These are phyloP conservation scores for Corylus heterophylla DNA, from an alignment of 306 rosid species.

Conservation along the genomic window DNA sequence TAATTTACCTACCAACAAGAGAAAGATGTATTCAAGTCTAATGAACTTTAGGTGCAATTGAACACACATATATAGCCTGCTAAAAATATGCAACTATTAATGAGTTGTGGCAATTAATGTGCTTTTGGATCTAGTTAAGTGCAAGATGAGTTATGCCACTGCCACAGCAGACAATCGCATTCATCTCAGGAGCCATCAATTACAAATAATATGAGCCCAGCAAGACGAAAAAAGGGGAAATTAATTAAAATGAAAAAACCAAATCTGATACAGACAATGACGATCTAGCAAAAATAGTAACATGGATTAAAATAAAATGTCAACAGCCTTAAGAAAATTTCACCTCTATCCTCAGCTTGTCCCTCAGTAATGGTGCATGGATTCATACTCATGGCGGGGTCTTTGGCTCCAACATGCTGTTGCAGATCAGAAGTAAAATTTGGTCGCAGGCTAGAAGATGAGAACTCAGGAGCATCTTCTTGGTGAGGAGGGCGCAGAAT, in stretches of 20 bases:
- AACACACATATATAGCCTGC: background rate
- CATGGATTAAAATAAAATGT: background rate
- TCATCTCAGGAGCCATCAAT: background rate
- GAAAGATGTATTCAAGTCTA: background rate
- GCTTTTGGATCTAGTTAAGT: slow-evolving; percentile 2
- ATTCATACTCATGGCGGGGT: slow-evolving; percentile 9
- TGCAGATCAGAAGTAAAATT: slow-evolving; percentile 31
- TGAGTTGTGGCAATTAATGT: background rate
- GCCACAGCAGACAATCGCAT: background rate
- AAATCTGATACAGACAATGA: background rate
- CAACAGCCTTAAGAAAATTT: slow-evolving; percentile 16
- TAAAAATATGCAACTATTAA: background rate
- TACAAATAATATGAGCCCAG: background rate
- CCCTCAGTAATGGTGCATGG: slow-evolving; percentile 8
- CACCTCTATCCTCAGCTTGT: slow-evolving; percentile 28
- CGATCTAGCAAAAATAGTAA: background rate
- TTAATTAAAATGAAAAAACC: background rate
- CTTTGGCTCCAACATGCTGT: slow-evolving; percentile 22
- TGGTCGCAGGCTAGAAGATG: slow-evolving; percentile 31
- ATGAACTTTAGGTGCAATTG: background rate
- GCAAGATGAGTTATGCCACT: slow-evolving; percentile 1
- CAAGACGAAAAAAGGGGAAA: background rate
- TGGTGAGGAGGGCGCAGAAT: slow-evolving; percentile 21
- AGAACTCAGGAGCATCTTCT: slow-evolving; percentile 20
- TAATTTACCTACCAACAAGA: background rate